phyloP scores from a whole-genome alignment of 208 protist genomes.

The Trypanosoma mega region DNA sequence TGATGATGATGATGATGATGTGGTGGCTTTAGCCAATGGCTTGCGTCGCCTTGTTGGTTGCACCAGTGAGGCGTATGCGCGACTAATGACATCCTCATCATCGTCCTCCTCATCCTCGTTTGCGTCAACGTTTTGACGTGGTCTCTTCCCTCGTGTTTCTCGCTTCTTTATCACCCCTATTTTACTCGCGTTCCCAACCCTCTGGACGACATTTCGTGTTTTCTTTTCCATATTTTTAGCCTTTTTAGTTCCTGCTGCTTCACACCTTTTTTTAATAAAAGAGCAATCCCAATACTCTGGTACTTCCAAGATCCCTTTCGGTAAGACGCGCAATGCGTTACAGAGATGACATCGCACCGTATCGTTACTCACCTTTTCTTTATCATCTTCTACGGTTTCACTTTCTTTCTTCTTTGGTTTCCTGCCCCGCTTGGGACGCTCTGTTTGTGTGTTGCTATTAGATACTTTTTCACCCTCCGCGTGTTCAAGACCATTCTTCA shows the following conservation, averaged over 20 bases:
- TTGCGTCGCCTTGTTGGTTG: too few relatives aligned
- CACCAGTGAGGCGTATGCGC: too few relatives aligned
- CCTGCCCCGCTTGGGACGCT: background rate
- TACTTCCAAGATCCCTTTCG: slow-evolving; percentile 27
- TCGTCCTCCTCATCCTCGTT: background rate
- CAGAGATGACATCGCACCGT: slow-evolving; percentile 59
- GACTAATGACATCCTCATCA: background rate
- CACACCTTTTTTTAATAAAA: slow-evolving; percentile 32
- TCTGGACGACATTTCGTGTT: too few relatives aligned
- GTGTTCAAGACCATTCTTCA: background rate
- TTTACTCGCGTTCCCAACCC: too few relatives aligned
- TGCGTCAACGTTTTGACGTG: background rate
- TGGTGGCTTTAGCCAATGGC: too few relatives aligned
- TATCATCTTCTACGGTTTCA: background rate
- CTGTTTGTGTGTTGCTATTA: background rate
- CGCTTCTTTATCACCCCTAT: background rate
- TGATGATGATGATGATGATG: slow-evolving; percentile 8
- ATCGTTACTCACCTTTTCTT: slow-evolving; percentile 20
- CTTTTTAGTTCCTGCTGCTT: too few relatives aligned
- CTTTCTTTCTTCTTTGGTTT: background rate
- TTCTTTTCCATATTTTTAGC: too few relatives aligned
- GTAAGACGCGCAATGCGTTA: slow-evolving; percentile 38
- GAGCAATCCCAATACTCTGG: slow-evolving; percentile 56
- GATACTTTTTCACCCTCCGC: background rate
- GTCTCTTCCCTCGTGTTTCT: background rate